Evolutionary conservation across 169 alveolate genomes (phyloP).

Genomic region (Babesia caballi): DNA sequence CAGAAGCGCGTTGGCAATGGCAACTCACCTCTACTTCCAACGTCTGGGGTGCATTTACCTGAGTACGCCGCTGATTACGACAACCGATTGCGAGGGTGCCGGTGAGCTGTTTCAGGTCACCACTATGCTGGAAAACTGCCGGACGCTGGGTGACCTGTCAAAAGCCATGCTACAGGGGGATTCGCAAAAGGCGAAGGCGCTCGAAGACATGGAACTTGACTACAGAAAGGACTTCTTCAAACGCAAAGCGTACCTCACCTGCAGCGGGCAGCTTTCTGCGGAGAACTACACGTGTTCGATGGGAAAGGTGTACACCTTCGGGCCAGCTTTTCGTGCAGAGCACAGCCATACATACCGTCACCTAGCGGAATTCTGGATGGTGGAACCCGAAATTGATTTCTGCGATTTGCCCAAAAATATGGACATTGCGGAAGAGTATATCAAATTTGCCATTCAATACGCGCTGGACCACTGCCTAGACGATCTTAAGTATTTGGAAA

Average conservation of each 20-base stretch:
- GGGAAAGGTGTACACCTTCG: constrained; percentile 97
- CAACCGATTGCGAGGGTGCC: constrained; percentile 99
- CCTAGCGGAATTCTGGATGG: constrained; percentile 99
- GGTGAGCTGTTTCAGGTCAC: constrained; percentile 98
- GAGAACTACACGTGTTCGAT: constrained; percentile 93
- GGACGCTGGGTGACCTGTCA: constrained; percentile 53
- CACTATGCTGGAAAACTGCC: constrained; percentile 84
- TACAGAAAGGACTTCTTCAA: constrained; percentile 94
- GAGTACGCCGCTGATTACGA: constrained; percentile 97
- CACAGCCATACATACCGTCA: constrained; percentile 96
- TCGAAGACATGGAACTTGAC: constrained; percentile 52
- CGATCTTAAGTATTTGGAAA: constrained; percentile 88
- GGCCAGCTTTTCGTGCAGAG: constrained; percentile 99
- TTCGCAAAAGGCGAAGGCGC: not conserved
- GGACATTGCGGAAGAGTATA: constrained; percentile 95
- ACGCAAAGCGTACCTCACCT: constrained; percentile 94
- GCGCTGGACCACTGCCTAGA: constrained; percentile 89
- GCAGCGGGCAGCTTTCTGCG: constrained; percentile 95
- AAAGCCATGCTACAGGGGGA: constrained; percentile 1
- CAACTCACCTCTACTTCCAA: constrained; percentile 95
- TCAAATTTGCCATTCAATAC: constrained; percentile 90
- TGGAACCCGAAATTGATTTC: constrained; percentile 98
- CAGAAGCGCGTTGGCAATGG: constrained; percentile 91
- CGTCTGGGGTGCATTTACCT: constrained; percentile 92
- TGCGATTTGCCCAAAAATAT: constrained; percentile 91